Conservation (phyloP, 2,329 filamentous ascomycete genomes). For the Calonectria pteridis region DNA sequence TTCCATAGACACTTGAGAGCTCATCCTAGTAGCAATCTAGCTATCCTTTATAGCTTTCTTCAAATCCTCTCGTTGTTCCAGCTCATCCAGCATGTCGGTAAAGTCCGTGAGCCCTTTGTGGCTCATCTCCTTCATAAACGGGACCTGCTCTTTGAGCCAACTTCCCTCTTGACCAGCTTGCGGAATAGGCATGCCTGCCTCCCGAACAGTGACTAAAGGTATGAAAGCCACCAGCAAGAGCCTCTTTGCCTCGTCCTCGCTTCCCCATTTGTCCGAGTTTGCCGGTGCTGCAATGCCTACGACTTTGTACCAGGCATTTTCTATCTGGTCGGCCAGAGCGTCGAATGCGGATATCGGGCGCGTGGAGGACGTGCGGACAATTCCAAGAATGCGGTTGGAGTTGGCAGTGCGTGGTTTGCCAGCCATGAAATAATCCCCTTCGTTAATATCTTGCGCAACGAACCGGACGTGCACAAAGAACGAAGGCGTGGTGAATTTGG, state of each 20-base stretch:
- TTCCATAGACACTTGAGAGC: not conserved
- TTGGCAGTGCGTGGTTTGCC: conserved; percentile 20
- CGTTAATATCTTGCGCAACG: conserved; percentile 1
- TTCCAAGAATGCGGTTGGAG: conserved; percentile 35
- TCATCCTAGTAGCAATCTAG: not conserved
- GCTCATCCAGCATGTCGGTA: conserved; percentile 6
- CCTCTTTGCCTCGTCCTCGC: conserved; percentile 19
- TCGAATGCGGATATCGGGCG: conserved; percentile 32
- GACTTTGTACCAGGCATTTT: conserved; percentile 26
- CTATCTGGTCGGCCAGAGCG: conserved; percentile 24
- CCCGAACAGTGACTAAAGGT: conserved; percentile 34
- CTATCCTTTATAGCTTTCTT: not conserved
- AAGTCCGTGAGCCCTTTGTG: not conserved
- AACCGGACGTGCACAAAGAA: conserved; percentile 39
- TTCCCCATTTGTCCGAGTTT: not conserved
- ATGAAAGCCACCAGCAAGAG: conserved; percentile 34
- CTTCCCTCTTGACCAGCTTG: conserved; percentile 33
- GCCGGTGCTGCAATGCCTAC: not conserved
- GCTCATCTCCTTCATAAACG: conserved; percentile 29
- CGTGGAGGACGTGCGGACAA: conserved; percentile 29
- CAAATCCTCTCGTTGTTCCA: conserved; percentile 27
- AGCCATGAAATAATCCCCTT: conserved; percentile 30
- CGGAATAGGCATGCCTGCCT: conserved; percentile 36
- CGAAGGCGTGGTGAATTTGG: conserved; percentile 26
- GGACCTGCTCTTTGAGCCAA: conserved; percentile 29